phyloP scores from a whole-genome alignment of 352 stramenopile genomes.

The Globisporangium barbulae region DNA sequence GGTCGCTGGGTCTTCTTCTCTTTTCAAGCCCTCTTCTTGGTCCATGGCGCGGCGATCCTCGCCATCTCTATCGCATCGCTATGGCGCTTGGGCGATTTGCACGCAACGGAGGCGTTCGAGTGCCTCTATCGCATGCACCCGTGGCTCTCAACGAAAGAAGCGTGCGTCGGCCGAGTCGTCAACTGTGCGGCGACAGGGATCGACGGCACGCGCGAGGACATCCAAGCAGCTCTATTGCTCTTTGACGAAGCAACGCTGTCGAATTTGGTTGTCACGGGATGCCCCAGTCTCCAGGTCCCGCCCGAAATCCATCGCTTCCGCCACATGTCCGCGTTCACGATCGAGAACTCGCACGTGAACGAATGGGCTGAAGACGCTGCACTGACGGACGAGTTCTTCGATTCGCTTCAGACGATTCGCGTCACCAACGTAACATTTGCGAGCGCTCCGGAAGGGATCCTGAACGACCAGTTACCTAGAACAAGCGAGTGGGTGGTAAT shows the following conservation, averaged over 20 bases:
- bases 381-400: neutral
- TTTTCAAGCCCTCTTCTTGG: conserved; percentile 1
- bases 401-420: conserved; percentile 5
- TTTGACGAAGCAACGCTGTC: conserved; percentile 9
- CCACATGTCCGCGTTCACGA: conserved; percentile 1
- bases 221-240: neutral
- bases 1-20: neutral
- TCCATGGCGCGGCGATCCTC: conserved; percentile 7
- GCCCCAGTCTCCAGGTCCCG: neutral
- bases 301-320: conserved; percentile 10
- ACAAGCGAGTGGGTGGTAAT: conserved; percentile 5
- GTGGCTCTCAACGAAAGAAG: conserved; percentile 10
- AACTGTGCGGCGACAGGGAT: neutral
- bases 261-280: neutral
- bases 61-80: conserved; percentile 2
- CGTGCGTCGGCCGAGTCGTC: conserved; percentile 9
- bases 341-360: conserved; percentile 5
- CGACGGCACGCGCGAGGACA: neutral
- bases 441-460: neutral
- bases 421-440: neutral
- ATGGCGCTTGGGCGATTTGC: neutral
- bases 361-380: conserved; percentile 5
- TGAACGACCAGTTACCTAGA: neutral
- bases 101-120: neutral
- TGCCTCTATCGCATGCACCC: conserved; percentile 7